phyloP scores from a whole-genome alignment of 345 rosid species.

The Heritiera littoralis region DNA sequence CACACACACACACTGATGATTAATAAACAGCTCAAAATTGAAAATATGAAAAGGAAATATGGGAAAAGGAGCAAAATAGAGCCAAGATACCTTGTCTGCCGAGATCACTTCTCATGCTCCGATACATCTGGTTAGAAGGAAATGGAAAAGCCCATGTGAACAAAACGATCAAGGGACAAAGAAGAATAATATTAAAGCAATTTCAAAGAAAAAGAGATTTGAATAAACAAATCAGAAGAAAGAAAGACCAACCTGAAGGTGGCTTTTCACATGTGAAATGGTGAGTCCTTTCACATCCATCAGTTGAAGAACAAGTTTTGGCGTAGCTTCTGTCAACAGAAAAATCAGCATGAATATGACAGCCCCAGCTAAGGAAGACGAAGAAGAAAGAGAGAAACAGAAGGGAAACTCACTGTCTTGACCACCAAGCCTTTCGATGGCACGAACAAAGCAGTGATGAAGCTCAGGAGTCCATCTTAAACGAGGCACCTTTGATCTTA shows the following conservation, averaged over 20 bases:
- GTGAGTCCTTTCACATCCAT: constrained; percentile 99
- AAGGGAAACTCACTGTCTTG: constrained; percentile 55
- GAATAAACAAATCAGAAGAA: neutral
- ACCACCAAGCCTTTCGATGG: constrained; percentile 89
- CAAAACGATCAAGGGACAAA: constrained; percentile 6
- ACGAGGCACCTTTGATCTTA: constrained; percentile 89
- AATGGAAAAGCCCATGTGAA: neutral
- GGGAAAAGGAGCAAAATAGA: neutral
- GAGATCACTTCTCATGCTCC: constrained; percentile 79
- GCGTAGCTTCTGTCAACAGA: constrained; percentile 68
- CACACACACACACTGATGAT: neutral
- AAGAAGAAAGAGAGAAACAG: neutral
- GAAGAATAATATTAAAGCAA: no score
- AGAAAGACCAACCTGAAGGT: constrained; percentile 68
- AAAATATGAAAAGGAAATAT: neutral
- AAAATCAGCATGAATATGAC: neutral
- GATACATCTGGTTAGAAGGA: constrained; percentile 68
- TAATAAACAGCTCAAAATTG: neutral
- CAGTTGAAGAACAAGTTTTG: constrained; percentile 92
- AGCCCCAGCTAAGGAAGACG: neutral
- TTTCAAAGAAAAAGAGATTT: neutral
- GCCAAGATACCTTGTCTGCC: constrained; percentile 59
- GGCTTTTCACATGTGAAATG: constrained; percentile 97
- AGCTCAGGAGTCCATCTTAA: constrained; percentile 98
- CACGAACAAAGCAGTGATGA: constrained; percentile 87